Base-by-base conservation (phyloP, 148 eudicot species). In the Beta vulgaris region DNA sequence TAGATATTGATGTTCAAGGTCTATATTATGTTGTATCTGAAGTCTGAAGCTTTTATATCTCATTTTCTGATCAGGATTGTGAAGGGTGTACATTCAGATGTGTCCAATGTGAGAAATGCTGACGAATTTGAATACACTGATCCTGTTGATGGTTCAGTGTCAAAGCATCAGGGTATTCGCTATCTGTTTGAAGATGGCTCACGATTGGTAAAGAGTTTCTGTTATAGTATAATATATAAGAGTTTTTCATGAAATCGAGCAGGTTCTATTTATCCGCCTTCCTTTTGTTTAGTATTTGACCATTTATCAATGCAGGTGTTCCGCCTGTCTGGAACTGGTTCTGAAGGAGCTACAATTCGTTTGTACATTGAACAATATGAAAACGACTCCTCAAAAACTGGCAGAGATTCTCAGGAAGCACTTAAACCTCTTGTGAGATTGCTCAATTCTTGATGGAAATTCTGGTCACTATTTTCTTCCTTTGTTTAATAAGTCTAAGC, bases 321-420 rank as follows among this genome's bases (percentile, higher is more conserved):
- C 87, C 98, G 97, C 60, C 91, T 94, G 12, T 94, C 98, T 76
- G 98, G 98, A 86, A 94, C 98, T 77, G 97, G 98, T 34, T 94
- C 98, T 60, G 98, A 91, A 78, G 98, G 98, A 42, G 97, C 98
- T 60, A 94, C 98, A 54, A 84, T 91, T 73, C 97, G 98, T 80
- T 84, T 94, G 11, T 91, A 94, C 87, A 91, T 94, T 31, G 98
- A 94, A 75, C 98, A 94, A 79, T 94, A 91, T 67, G 98, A 82
- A 80, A 91, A 87, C 72, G 97, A 91, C 84, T 64, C 97, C 34
- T 78, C 93, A 51, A 91, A 90, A 75, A 91, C 42, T 6, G 89
- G 98, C 69, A 85, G 97, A 77, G 98, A 93, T 39, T 91, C 98
- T 57, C 91, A 87, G 77, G 98, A 94, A 16, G 97, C 93, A 59